A percentile compares a stretch with the other conserved stretches of the same genome.
Conservation (phyloP, 2,329 filamentous ascomycete genomes). For the Atkinsonella texensis region DNA sequence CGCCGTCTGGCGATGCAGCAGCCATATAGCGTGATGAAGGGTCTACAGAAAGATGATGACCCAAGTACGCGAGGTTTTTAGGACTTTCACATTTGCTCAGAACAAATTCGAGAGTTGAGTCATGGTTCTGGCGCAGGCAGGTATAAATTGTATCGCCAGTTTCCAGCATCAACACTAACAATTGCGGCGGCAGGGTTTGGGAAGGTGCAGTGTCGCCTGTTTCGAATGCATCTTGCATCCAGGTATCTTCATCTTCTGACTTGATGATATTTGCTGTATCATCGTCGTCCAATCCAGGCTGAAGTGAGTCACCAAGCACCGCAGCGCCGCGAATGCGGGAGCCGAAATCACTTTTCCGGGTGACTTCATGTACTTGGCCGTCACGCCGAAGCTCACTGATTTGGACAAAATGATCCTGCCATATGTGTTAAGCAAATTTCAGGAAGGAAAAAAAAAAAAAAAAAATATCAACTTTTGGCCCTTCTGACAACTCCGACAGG, state of each 20-base stretch:
- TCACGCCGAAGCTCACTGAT: slow-evolving; percentile 62
- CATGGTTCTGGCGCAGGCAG: slow-evolving; percentile 40
- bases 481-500: background rate
- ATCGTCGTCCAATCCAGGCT: slow-evolving; percentile 22
- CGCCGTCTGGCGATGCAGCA: slow-evolving; percentile 56
- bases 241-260: slow-evolving; percentile 26
- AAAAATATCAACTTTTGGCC: no score
- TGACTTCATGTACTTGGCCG: slow-evolving; percentile 62
- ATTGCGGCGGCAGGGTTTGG: slow-evolving; percentile 55
- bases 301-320: slow-evolving; percentile 52
- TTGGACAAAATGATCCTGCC: slow-evolving; percentile 64
- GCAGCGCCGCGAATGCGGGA: slow-evolving; percentile 67
- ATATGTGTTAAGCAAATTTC: slow-evolving; percentile 7
- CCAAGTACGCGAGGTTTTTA: slow-evolving; percentile 45
- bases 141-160: slow-evolving; percentile 66
- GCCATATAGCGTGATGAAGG: slow-evolving; percentile 58
- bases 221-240: slow-evolving; percentile 20
- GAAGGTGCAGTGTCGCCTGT: slow-evolving; percentile 3
- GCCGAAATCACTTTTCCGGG: slow-evolving; percentile 68
- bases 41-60: slow-evolving; percentile 62
- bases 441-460: background rate
- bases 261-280: slow-evolving; percentile 20
- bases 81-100: slow-evolving; percentile 47
- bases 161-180: slow-evolving; percentile 66
- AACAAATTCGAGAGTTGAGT: slow-evolving; percentile 45